Evolutionary conservation across 495 filamentous ascomycete species (phyloP), one percentile per base, ranked within the genome.

Genomic region (Beverwykella pulmonaria): DNA sequence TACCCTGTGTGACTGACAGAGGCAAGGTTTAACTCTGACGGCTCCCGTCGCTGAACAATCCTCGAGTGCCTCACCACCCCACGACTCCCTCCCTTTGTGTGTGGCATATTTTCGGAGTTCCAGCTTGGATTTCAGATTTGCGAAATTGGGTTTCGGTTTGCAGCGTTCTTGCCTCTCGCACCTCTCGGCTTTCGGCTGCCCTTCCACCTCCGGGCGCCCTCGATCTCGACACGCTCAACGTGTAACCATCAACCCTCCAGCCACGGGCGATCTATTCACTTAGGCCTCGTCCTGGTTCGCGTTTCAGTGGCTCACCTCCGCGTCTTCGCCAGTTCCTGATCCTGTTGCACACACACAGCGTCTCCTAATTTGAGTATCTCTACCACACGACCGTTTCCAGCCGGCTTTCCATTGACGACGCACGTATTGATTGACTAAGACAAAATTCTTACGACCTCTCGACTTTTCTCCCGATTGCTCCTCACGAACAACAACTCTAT

Each of bases 211-310:
- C 26, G 44, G 26, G 41, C 53, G 32, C 23, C 68, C 27, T 47
- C 59, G 46, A 41, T 60, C 48, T 36, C 65, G 52, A 60, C 44
- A 67, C 63, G 29, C 50, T 50, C 62, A 65, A 55, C 67, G 56
- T 70, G 65, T 53, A 61, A 57, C 58, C 50, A 57, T 62, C 65
- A 56, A 61, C 55, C n/a, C 39, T 39, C 29, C 47, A 27, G 32
- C 63, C 59, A 68, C 59, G 65, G 69, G 61, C 69, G 69, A 71
- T 65, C 69, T 71, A 71, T 71, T 71, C 34, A 71, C 58, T 71
- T 71, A 71, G 69, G 46, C 59, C 55, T 71, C 69, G 69, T 71
- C 69, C 65, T 57, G 60, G 64, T 62, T 65, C 65, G 57, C 60
- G 48, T 68, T 64, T 57, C 46, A 34, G 53, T 34, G 53, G 53